Conservation (phyloP, 129 eudicot species). For the Heracleum sosnowskyi region DNA sequence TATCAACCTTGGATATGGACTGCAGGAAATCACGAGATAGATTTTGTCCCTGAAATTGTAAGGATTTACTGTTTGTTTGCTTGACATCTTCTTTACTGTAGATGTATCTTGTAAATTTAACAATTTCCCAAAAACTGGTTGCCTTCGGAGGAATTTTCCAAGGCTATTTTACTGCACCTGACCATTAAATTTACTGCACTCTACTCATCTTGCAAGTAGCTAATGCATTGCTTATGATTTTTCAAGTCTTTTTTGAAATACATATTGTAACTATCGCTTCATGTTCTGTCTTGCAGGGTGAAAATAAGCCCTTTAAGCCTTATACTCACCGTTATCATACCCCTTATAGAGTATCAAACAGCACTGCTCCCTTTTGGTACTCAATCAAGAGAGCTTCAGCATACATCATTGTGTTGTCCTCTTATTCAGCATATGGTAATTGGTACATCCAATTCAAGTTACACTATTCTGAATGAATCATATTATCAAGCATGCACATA, state of each 20-base stretch:
- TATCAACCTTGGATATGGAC: conserved; percentile 76
- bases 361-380: conserved; percentile 60
- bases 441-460: background rate
- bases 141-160: background rate
- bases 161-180: background rate
- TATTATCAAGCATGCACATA: background rate
- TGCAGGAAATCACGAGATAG: conserved; percentile 57
- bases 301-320: conserved; percentile 53
- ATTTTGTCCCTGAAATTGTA: conserved; percentile 58
- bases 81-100: background rate
- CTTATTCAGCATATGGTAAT: conserved; percentile 53
- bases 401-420: conserved; percentile 51
- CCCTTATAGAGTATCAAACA: conserved; percentile 46
- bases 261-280: background rate
- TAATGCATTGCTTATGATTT: background rate
- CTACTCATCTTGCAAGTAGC: background rate
- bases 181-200: background rate
- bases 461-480: conserved; percentile 2
- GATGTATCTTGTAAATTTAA: background rate
- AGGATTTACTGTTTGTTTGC: conserved; percentile 9
- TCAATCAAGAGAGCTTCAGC: conserved; percentile 67
- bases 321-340: conserved; percentile 42
- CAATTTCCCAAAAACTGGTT: background rate
- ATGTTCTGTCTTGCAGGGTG: conserved; percentile 40
- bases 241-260: background rate